A percentile compares a stretch with the other conserved stretches of the same genome.
Conservation (phyloP, 2,329 filamentous ascomycete genomes). For the Ophiosphaerella korrae region DNA sequence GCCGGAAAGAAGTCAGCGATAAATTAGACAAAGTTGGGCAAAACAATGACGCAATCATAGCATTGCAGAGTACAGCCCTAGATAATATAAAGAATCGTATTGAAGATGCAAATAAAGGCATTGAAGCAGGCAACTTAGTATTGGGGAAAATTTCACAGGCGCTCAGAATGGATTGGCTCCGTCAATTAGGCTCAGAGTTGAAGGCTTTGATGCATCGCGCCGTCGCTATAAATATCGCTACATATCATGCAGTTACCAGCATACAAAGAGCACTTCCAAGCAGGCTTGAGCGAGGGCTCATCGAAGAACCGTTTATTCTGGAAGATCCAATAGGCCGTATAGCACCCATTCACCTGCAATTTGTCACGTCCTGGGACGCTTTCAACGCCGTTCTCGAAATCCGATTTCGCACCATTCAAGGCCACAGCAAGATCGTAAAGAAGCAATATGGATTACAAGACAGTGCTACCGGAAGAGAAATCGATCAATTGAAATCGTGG, state of each 20-base stretch:
- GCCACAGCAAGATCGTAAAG: slow-evolving; percentile 10
- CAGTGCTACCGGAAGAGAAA: slow-evolving; percentile 10
- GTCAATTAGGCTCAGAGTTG: slow-evolving; percentile 9
- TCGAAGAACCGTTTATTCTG: slow-evolving; percentile 19
- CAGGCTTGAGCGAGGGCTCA: slow-evolving; percentile 5
- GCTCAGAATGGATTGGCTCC: slow-evolving; percentile 10
- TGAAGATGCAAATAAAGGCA: not conserved
- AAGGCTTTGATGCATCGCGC: slow-evolving; percentile 5
- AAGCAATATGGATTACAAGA: slow-evolving; percentile 19
- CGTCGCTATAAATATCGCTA: slow-evolving; percentile 11
- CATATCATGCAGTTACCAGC: slow-evolving; percentile 5
- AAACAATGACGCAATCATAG: not conserved
- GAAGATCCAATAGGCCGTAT: slow-evolving; percentile 22
- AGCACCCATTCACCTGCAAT: slow-evolving; percentile 20
- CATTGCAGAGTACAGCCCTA: not conserved
- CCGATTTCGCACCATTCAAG: slow-evolving; percentile 13
- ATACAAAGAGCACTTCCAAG: slow-evolving; percentile 12
- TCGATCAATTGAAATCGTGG: slow-evolving; percentile 3
- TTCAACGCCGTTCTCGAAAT: slow-evolving; percentile 20
- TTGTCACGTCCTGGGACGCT: slow-evolving; percentile 17
- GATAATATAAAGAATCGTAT: not conserved
- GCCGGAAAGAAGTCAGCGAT: slow-evolving; percentile 2
- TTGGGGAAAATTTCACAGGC: slow-evolving; percentile 3
- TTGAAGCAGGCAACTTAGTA: not conserved
- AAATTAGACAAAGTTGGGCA: not conserved